Evolutionary conservation across 2,329 filamentous ascomycete species (phyloP), one percentile per base, ranked within the genome.

Genomic region (Aureobasidium sp.): DNA sequence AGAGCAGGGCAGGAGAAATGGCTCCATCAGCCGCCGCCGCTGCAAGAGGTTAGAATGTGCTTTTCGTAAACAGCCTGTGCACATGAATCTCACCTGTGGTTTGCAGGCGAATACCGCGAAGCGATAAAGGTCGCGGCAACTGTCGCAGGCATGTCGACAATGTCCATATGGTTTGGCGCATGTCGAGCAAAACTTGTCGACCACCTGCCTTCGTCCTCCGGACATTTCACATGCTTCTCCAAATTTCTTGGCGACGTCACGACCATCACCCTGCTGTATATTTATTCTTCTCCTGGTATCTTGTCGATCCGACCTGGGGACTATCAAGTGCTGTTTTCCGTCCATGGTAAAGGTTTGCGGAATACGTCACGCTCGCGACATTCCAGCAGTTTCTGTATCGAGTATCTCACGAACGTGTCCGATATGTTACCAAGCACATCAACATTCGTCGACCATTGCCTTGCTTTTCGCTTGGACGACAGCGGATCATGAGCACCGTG

Each of bases 1-100:
- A 74, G 31, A 87, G 76, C 11, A 87, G 74, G 17, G 79, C 77
- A 37, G 82, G 77, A 22, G 83, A 83, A 49, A 86, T 71, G 31
- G 71, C 66, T 56, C 71, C 70, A 31, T 48, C 63, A 35, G 40
- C 47, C 35, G 54, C 40, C 7, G 63, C 40, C 2, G 64, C 61
- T 56, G 64, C 44, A 63, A 59, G 40, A 59, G 39, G 29, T 48
- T 6, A 53, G 47, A n/a, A 29, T 17, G 24, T 17, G 19, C 35
- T 40, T 33, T 5, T 29, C 27, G 40, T 40, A 11, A 12, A 22
- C 48, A 33, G 19, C 19, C 8, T 48, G 22, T 24, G 2, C 29
- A 19, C 8, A 22, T 14, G 5, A 12, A 7, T 56, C 59, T 45
- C 48, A 66, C 66, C 57, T 40, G 65, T 68, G 61, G 66, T 67